These are phyloP conservation scores for Fusarium sp. DNA, from an alignment of 2,329 filamentous ascomycete species.

Conservation along the genomic window DNA sequence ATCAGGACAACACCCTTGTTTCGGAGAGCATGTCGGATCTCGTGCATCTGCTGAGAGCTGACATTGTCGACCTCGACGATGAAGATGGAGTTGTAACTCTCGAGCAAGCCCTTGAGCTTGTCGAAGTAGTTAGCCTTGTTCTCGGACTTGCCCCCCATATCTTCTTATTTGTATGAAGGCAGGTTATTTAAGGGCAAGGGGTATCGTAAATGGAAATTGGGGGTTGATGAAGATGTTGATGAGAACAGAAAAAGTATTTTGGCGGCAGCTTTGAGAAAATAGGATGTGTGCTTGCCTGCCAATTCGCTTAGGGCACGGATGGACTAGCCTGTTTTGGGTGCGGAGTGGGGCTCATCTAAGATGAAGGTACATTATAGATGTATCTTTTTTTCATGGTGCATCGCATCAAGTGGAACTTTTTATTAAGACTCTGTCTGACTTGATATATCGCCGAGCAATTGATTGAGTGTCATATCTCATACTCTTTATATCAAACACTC, in stretches of 20 bases:
- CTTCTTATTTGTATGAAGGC: constrained; percentile 90
- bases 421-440: constrained; percentile 37
- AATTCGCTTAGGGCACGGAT: constrained; percentile 52
- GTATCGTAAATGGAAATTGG: constrained; percentile 43
- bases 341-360: constrained; percentile 9
- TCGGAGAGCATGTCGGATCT: constrained; percentile 94
- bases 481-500: not conserved
- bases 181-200: constrained; percentile 96
- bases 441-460: constrained; percentile 13
- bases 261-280: constrained; percentile 27
- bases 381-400: constrained; percentile 49
- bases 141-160: constrained; percentile 94
- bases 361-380: constrained; percentile 46
- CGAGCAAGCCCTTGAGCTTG: constrained; percentile 97
- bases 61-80: constrained; percentile 99
- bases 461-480: constrained; percentile 5
- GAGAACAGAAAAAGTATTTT: constrained; percentile 8
- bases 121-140: constrained; percentile 99
- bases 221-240: constrained; percentile 38
- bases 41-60: constrained; percentile 99
- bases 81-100: constrained; percentile 98
- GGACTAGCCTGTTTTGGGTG: constrained; percentile 43
- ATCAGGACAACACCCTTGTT: constrained; percentile 95
- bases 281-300: constrained; percentile 47
- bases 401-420: constrained; percentile 25